These are phyloP conservation scores for Phlegmacium glaucopus DNA, from an alignment of 768 basidiomycete genomes.

Conservation along the genomic window DNA sequence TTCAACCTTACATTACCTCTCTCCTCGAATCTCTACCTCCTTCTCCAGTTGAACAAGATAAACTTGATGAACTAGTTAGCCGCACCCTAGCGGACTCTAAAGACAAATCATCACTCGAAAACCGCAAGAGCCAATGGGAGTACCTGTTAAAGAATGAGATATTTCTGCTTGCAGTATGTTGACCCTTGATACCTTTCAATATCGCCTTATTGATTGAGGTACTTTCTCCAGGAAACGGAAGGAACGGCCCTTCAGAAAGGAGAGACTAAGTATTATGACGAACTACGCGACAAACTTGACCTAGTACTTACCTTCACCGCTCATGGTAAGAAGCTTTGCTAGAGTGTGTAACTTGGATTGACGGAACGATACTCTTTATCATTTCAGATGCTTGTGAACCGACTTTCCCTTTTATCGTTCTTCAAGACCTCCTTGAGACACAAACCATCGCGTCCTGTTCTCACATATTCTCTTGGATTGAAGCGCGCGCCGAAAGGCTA, in stretches of 20 bases:
- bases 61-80: conserved; percentile 48
- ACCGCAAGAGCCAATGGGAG: conserved; percentile 73
- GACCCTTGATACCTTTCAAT: background rate
- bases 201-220: background rate
- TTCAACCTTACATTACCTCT: conserved; percentile 45
- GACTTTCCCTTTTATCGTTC: conserved; percentile 65
- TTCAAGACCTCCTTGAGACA: conserved; percentile 81
- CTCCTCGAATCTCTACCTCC: conserved; percentile 52
- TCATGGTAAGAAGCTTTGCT: conserved; percentile 46
- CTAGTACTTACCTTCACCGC: conserved; percentile 75
- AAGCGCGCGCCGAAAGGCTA: conserved; percentile 62
- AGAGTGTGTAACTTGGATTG: background rate
- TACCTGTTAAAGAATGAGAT: conserved; percentile 67
- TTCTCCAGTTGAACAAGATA: conserved; percentile 43
- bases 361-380: background rate
- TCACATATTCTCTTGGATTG: conserved; percentile 87
- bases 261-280: conserved; percentile 54
- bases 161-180: conserved; percentile 66
- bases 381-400: conserved; percentile 71
- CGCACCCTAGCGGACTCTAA: conserved; percentile 41
- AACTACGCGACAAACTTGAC: conserved; percentile 63
- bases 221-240: conserved; percentile 54
- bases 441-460: conserved; percentile 86
- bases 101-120: conserved; percentile 48
- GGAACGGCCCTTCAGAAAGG: conserved; percentile 57